Evolutionary conservation across 768 basidiomycete genomes (phyloP).

Genomic region (Kwoniella botswanensis): DNA sequence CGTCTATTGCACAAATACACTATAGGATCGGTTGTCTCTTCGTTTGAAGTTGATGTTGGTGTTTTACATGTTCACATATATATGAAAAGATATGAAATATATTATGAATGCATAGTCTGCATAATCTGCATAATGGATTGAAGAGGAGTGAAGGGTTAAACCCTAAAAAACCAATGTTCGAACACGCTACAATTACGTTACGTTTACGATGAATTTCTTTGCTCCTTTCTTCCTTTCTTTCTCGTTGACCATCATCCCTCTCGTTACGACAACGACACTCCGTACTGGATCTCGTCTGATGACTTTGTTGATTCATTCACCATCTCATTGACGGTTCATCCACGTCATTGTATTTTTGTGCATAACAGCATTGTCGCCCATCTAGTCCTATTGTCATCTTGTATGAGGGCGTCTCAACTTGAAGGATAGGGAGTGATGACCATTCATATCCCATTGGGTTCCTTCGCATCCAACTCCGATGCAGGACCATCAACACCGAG

Average conservation of each 20-base stretch:
- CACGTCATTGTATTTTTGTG: background rate
- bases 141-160: background rate
- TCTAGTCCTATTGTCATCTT: too few species aligned
- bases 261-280: background rate
- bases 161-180: background rate
- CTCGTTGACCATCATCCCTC: background rate
- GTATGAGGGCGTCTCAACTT: too few species aligned
- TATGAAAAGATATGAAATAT: too few species aligned
- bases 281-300: too few species aligned
- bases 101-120: too few species aligned
- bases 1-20: too few species aligned
- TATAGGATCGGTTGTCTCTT: too few species aligned
- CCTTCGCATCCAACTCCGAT: background rate
- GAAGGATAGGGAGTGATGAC: background rate
- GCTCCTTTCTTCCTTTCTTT: background rate
- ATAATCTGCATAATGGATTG: too few species aligned
- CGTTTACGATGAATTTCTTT: background rate
- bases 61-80: too few species aligned
- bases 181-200: too few species aligned
- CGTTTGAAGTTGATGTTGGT: too few species aligned
- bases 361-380: too few species aligned
- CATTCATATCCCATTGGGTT: background rate
- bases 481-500: background rate
- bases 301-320: background rate
- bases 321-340: background rate